A percentile compares a stretch with the other conserved stretches of the same genome.
Conservation (phyloP, 2,329 filamentous ascomycete genomes). For the Botryotinia calthae region DNA sequence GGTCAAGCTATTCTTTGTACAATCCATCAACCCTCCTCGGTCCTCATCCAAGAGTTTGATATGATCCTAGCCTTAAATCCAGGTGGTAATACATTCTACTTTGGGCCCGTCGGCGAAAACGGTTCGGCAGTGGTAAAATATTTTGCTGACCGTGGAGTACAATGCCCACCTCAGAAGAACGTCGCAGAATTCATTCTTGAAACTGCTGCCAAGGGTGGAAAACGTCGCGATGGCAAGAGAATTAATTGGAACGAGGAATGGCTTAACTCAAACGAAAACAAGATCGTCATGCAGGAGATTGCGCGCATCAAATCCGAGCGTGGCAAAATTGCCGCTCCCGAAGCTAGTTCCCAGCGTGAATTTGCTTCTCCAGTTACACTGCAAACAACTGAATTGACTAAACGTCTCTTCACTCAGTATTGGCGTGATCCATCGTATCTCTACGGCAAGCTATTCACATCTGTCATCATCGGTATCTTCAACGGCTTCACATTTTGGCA, state of each 20-base stretch:
- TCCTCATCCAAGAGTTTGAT: constrained; percentile 70
- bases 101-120: constrained; percentile 67
- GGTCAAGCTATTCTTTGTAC: constrained; percentile 73
- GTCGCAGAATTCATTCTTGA: constrained; percentile 66
- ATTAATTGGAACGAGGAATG: constrained; percentile 77
- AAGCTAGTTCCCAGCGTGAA: constrained; percentile 46
- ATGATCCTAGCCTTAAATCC: constrained; percentile 68
- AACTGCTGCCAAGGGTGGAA: constrained; percentile 55
- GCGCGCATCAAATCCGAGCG: constrained; percentile 42
- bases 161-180: constrained; percentile 65
- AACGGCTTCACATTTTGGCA: constrained; percentile 78
- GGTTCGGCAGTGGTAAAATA: constrained; percentile 64
- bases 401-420: constrained; percentile 68
- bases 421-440: constrained; percentile 76
- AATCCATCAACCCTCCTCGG: constrained; percentile 69
- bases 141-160: constrained; percentile 62
- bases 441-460: constrained; percentile 72
- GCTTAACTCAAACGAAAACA: constrained; percentile 61
- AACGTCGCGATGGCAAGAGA: constrained; percentile 49
- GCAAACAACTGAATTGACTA: constrained; percentile 66
- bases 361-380: constrained; percentile 64
- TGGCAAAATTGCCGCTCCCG: constrained; percentile 41
- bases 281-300: constrained; percentile 61
- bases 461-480: constrained; percentile 70
- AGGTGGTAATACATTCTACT: constrained; percentile 69